A percentile compares a stretch with the other conserved stretches of the same genome.
Evolutionary conservation across 2,329 filamentous ascomycete species (phyloP).

Genomic region (Scedosporium apiospermum): DNA sequence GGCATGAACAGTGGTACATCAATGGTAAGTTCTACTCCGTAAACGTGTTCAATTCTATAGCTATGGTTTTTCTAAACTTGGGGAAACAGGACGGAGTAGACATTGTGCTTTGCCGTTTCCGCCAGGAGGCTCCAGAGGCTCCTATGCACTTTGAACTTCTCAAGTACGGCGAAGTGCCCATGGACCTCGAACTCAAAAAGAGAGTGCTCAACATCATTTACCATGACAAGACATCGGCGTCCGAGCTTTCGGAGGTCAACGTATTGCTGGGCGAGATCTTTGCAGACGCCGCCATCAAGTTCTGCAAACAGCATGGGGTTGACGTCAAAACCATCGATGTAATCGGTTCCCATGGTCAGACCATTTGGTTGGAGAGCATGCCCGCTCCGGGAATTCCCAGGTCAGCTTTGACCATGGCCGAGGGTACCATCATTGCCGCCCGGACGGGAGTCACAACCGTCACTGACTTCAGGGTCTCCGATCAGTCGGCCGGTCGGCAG

Average conservation of each 20-base stretch:
- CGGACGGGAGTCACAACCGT: slow-evolving; percentile 49
- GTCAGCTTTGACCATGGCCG: slow-evolving; percentile 45
- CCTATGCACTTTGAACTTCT: slow-evolving; percentile 48
- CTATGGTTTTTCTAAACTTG: too few species aligned
- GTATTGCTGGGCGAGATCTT: slow-evolving; percentile 48
- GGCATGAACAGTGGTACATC: slow-evolving; percentile 40
- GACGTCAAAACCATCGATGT: slow-evolving; percentile 37
- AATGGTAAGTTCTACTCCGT: slow-evolving; percentile 21
- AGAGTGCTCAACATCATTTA: slow-evolving; percentile 48
- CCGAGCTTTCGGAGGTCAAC: slow-evolving; percentile 46
- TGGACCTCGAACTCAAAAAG: slow-evolving; percentile 43
- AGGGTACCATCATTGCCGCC: slow-evolving; percentile 43
- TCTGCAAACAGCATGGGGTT: slow-evolving; percentile 34
- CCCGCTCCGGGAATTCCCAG: slow-evolving; percentile 34
- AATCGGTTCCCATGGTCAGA: slow-evolving; percentile 49
- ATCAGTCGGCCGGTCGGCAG: slow-evolving; percentile 45
- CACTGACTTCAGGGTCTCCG: slow-evolving; percentile 47
- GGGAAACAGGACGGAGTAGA: slow-evolving; percentile 37
- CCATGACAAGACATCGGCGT: slow-evolving; percentile 41
- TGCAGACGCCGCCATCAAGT: slow-evolving; percentile 38
- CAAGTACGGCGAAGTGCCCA: slow-evolving; percentile 46
- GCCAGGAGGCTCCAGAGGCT: slow-evolving; percentile 38
- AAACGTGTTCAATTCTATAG: not conserved
- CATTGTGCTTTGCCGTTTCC: slow-evolving; percentile 47
- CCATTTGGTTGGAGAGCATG: slow-evolving; percentile 47